Conservation (phyloP, 495 filamentous ascomycete species). For the Parathielavia appendiculata region DNA sequence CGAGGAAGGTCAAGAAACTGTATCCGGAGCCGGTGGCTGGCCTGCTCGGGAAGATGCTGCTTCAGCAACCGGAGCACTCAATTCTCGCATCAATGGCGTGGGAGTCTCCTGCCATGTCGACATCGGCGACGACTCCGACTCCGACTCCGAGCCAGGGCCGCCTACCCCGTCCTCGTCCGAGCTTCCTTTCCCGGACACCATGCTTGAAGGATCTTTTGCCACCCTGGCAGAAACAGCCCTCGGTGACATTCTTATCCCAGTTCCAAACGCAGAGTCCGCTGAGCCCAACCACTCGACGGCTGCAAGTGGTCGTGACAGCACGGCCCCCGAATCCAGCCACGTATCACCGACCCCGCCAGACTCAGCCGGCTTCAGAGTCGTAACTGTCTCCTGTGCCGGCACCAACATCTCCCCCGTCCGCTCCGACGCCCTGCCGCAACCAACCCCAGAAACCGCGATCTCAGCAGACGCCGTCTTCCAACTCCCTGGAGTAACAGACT, state of each 20-base stretch:
- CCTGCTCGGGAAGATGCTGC: background rate
- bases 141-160: background rate
- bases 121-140: constrained; percentile 4
- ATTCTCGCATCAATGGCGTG: background rate
- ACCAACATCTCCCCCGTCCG: constrained; percentile 2
- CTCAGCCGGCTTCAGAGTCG: background rate
- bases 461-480: constrained; percentile 10
- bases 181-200: background rate
- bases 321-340: background rate
- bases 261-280: background rate
- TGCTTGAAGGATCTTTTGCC: background rate
- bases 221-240: background rate
- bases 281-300: background rate
- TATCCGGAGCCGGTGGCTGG: constrained; percentile 2
- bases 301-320: background rate
- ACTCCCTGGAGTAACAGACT: constrained; percentile 2
- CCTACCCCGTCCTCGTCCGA: background rate
- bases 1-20: background rate
- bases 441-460: background rate
- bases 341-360: background rate
- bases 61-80: background rate
- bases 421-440: background rate
- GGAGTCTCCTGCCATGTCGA: background rate
- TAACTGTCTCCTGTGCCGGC: constrained; percentile 2
- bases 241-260: background rate